Conservation (phyloP, 495 filamentous ascomycete genomes). For the Aspergillus avenaceus region DNA sequence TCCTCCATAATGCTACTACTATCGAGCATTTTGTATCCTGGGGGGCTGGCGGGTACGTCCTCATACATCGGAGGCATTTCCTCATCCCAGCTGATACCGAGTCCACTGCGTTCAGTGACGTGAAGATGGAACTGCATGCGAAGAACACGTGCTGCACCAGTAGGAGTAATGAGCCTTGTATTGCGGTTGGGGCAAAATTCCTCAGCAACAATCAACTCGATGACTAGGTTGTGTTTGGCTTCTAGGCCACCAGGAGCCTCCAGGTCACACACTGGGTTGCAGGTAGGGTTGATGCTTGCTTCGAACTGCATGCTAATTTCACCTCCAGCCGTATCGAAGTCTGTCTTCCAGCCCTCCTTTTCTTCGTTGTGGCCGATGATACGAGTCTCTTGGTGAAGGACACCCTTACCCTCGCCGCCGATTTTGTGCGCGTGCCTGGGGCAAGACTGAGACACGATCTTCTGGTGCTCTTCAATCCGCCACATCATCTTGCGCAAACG, state of each 20-base stretch:
- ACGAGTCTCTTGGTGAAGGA: slow-evolving; percentile 71
- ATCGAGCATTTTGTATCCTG: slow-evolving; percentile 59
- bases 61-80: slow-evolving; percentile 93
- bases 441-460: slow-evolving; percentile 79
- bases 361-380: slow-evolving; percentile 71
- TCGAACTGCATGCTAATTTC: slow-evolving; percentile 81
- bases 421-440: slow-evolving; percentile 69
- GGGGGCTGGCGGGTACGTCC: slow-evolving; percentile 86
- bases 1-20: slow-evolving; percentile 40
- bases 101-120: slow-evolving; percentile 77
- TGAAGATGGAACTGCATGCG: slow-evolving; percentile 84
- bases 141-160: slow-evolving; percentile 84
- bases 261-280: slow-evolving; percentile 72
- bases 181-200: slow-evolving; percentile 76
- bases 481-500: slow-evolving; percentile 84
- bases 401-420: slow-evolving; percentile 68
- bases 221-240: slow-evolving; percentile 76
- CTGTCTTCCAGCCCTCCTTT: slow-evolving; percentile 93
- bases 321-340: slow-evolving; percentile 68
- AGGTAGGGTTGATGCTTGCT: slow-evolving; percentile 57
- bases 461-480: slow-evolving; percentile 84
- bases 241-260: slow-evolving; percentile 73
- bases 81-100: slow-evolving; percentile 97
- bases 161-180: slow-evolving; percentile 70
- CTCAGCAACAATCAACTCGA: slow-evolving; percentile 93